phyloP scores from a whole-genome alignment of 768 basidiomycete genomes.

The Lactarius sanguifluus region DNA sequence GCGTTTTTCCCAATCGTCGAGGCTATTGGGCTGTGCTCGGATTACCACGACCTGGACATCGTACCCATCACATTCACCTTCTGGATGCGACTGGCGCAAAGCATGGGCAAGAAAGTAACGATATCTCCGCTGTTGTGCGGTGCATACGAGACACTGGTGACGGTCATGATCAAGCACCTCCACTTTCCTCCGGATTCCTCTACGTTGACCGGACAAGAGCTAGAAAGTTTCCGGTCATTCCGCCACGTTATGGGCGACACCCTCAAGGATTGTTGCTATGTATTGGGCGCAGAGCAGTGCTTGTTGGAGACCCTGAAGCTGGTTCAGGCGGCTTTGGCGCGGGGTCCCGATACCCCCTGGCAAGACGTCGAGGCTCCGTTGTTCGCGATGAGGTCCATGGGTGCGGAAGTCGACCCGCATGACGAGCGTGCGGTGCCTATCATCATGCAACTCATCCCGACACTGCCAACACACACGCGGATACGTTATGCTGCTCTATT shows the following conservation, averaged over 20 bases:
- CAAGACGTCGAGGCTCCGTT: conserved; percentile 97
- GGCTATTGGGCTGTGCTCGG: conserved; percentile 90
- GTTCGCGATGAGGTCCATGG: conserved; percentile 98
- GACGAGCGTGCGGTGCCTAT: conserved; percentile 90
- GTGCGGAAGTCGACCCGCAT: conserved; percentile 81
- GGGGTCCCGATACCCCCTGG: conserved; percentile 66
- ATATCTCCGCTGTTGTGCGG: conserved; percentile 76
- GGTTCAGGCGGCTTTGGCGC: conserved; percentile 71
- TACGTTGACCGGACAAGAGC: conserved; percentile 74
- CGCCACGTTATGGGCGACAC: conserved; percentile 99
- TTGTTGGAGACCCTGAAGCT: conserved; percentile 78
- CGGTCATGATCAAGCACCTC: conserved; percentile 83
- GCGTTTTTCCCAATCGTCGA: conserved; percentile 95
- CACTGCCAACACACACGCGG: conserved; percentile 83
- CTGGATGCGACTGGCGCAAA: conserved; percentile 96
- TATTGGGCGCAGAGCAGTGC: conserved; percentile 85
- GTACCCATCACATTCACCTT: conserved; percentile 97
- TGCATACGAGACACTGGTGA: conserved; percentile 82
- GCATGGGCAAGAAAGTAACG: conserved; percentile 71
- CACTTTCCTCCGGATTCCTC: conserved; percentile 81
- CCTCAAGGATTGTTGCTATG: conserved; percentile 95
- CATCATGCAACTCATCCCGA: conserved; percentile 93
- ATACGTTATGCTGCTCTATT: conserved; percentile 95
- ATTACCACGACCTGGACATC: conserved; percentile 91
- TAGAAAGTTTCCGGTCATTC: conserved; percentile 92